Conservation (phyloP, 371 early-diverging fungal genomes). For the Haplosporangium sp. region DNA sequence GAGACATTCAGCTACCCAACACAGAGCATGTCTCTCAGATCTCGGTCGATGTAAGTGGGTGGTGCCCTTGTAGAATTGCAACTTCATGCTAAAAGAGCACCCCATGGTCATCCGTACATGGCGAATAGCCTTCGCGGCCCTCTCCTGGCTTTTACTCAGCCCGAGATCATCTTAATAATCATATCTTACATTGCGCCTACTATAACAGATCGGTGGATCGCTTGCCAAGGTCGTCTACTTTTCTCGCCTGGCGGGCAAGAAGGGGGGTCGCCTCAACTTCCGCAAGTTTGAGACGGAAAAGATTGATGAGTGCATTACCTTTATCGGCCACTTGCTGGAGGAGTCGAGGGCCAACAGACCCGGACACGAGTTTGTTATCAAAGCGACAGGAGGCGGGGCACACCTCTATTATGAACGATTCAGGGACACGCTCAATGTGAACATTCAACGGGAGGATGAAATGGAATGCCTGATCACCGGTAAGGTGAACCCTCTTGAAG, state of each 20-base stretch:
- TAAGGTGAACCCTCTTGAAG: constrained; percentile 24
- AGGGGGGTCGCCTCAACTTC: constrained; percentile 93
- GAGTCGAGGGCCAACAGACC: constrained; percentile 56
- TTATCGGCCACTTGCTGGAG: constrained; percentile 78
- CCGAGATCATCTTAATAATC: not conserved
- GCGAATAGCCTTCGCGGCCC: not conserved
- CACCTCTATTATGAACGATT: constrained; percentile 74
- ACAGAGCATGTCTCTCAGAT: constrained; percentile 88
- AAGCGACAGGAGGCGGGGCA: constrained; percentile 92
- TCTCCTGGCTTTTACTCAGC: not conserved
- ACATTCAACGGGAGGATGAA: constrained; percentile 85
- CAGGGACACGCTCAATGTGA: constrained; percentile 72
- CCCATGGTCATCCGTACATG: no score
- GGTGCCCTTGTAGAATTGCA: not conserved
- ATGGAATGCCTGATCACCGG: constrained; percentile 88
- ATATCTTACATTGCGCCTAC: not conserved
- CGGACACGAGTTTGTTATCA: constrained; percentile 62
- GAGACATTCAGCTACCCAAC: constrained; percentile 90
- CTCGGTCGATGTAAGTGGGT: constrained; percentile 83
- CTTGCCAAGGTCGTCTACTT: constrained; percentile 95
- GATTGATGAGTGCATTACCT: constrained; percentile 89
- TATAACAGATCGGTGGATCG: constrained; percentile 87
- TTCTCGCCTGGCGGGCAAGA: constrained; percentile 61
- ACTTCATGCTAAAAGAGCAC: no score
- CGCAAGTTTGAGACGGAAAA: constrained; percentile 94